Conservation (phyloP, 768 basidiomycete genomes). For the Suillus clintonianus region DNA sequence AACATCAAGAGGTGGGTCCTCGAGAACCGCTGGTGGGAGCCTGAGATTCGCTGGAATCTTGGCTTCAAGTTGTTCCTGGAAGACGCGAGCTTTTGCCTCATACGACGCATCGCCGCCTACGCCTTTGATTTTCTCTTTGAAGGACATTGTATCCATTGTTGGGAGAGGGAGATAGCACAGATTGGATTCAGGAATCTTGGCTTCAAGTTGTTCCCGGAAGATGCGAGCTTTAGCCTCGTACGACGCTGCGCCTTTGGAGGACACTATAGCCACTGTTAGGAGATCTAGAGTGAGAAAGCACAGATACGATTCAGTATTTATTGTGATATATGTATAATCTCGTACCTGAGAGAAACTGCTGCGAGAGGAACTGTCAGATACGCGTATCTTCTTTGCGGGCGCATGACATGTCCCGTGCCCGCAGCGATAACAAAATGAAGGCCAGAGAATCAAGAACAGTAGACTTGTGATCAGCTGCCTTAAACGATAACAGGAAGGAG, state of each 20-base stretch:
- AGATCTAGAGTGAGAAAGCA: background rate
- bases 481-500: background rate
- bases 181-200: conserved; percentile 19
- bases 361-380: background rate
- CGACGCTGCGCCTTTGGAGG: conserved; percentile 15
- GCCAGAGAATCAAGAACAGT: background rate
- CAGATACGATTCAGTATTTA: background rate
- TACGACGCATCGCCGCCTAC: conserved; percentile 23
- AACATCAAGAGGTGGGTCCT: conserved; percentile 32
- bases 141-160: conserved; percentile 13
- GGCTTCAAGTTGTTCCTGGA: conserved; percentile 19
- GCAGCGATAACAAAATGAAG: background rate
- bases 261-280: conserved; percentile 9
- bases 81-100: conserved; percentile 16
- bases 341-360: background rate
- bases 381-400: background rate
- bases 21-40: conserved; percentile 17
- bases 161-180: background rate
- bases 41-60: conserved; percentile 24
- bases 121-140: conserved; percentile 22
- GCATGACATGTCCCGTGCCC: background rate
- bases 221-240: conserved; percentile 22
- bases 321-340: background rate
- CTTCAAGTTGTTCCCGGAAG: conserved; percentile 20
- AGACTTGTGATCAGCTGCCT: background rate